Conservation (phyloP, 768 basidiomycete species). For the Tulasnella sp. region DNA sequence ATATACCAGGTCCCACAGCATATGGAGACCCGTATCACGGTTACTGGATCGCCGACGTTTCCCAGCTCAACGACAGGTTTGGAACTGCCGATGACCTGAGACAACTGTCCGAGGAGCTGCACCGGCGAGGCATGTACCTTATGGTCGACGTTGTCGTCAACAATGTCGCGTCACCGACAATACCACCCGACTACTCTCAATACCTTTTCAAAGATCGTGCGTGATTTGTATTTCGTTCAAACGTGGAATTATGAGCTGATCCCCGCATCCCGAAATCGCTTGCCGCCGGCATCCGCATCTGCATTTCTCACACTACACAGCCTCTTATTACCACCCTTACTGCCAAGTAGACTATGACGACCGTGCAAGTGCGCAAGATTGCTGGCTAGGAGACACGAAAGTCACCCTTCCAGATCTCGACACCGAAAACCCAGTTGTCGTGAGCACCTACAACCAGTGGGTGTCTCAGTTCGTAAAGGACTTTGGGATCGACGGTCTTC, state of each 20-base stretch:
- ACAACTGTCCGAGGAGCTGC: slow-evolving; percentile 64
- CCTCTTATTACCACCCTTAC: slow-evolving; percentile 68
- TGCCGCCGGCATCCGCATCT: background rate
- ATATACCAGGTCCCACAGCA: slow-evolving; percentile 68
- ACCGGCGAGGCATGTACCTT: slow-evolving; percentile 77
- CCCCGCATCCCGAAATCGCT: slow-evolving; percentile 29
- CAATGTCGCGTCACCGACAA: slow-evolving; percentile 76
- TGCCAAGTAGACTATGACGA: slow-evolving; percentile 75
- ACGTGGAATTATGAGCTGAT: background rate
- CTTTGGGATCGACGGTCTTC: slow-evolving; percentile 81
- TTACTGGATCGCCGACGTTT: slow-evolving; percentile 77
- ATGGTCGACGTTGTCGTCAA: slow-evolving; percentile 89
- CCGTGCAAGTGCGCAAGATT: slow-evolving; percentile 67
- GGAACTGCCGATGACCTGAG: slow-evolving; percentile 75
- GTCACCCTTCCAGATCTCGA: slow-evolving; percentile 81
- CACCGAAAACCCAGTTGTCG: slow-evolving; percentile 68
- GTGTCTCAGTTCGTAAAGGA: slow-evolving; percentile 66
- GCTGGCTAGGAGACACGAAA: slow-evolving; percentile 79
- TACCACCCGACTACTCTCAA: slow-evolving; percentile 62
- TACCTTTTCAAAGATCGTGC: slow-evolving; percentile 71
- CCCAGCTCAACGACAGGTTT: slow-evolving; percentile 68
- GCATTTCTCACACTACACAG: slow-evolving; percentile 12
- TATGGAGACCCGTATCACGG: slow-evolving; percentile 88
- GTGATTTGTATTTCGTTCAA: slow-evolving; percentile 34
- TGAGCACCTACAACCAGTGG: slow-evolving; percentile 68